Percentiles rank a stretch among this genome's conserved stretches.
Evolutionary conservation across 2,329 filamentous ascomycete genomes (phyloP).

Genomic region (Grosmannia serpens): DNA sequence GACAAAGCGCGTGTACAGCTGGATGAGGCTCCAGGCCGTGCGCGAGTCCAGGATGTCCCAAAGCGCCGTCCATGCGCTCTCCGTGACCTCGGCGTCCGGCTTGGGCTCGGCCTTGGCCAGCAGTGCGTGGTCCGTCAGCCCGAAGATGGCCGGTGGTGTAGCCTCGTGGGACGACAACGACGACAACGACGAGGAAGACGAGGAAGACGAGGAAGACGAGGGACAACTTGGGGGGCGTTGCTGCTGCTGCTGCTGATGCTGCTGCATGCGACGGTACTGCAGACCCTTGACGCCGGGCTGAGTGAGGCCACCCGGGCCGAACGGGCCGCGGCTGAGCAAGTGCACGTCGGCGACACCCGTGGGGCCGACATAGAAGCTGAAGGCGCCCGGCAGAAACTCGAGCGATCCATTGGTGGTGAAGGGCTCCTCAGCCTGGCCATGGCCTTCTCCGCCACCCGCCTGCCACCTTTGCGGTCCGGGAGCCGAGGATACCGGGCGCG

Average conservation of each 20-base stretch:
- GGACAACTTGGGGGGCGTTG: conserved; percentile 5
- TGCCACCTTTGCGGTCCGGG: too few relatives aligned
- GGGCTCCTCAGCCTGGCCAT: not conserved
- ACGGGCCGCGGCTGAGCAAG: conserved; percentile 3
- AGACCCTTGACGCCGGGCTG: conserved; percentile 5
- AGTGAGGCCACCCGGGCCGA: not conserved
- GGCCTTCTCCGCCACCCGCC: too few relatives aligned
- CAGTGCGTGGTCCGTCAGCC: conserved; percentile 21
- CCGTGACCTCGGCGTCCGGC: conserved; percentile 13
- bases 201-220: not conserved
- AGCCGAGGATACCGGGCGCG: too few relatives aligned
- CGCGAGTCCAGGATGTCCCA: conserved; percentile 19
- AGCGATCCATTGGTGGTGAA: conserved; percentile 5
- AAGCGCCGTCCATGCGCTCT: conserved; percentile 18
- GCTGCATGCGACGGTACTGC: conserved; percentile 15
- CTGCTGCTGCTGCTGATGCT: conserved; percentile 10
- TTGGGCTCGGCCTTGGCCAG: conserved; percentile 22
- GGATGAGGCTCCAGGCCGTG: conserved; percentile 24
- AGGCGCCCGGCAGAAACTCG: conserved; percentile 8
- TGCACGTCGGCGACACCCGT: conserved; percentile 9
- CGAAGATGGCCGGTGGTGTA: conserved; percentile 19
- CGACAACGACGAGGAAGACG: not conserved
- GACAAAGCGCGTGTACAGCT: conserved; percentile 28
- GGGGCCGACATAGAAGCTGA: conserved; percentile 12
- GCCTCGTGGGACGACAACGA: not conserved